Conservation (phyloP, 2,329 filamentous ascomycete species). For the Aspergillus candidus region DNA sequence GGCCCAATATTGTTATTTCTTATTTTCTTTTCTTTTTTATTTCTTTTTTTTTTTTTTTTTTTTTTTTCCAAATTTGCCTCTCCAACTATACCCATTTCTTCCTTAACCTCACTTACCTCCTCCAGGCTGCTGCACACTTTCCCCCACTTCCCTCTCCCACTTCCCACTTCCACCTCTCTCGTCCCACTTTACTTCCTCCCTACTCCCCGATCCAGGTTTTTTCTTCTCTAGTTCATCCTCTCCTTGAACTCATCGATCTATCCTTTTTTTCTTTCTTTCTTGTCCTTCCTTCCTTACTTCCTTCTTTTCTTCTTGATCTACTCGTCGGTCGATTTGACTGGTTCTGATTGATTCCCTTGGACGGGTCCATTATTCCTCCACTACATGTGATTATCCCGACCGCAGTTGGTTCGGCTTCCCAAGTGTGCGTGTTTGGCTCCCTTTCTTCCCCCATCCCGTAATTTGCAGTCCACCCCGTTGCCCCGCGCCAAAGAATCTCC, state of each 20-base stretch:
- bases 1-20: background rate
- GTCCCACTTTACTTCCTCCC: background rate
- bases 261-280: no score
- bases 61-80: slow-evolving; percentile 1
- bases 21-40: background rate
- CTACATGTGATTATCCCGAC: slow-evolving; percentile 1
- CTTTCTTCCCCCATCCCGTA: no score
- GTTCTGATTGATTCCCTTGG: background rate
- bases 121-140: no score
- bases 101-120: background rate
- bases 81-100: background rate
- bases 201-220: background rate
- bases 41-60: background rate
- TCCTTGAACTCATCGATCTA: background rate
- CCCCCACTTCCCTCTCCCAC: background rate
- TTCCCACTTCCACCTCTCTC: background rate
- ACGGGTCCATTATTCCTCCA: background rate
- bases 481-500: no score
- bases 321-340: background rate
- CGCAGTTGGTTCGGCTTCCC: no score
- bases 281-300: background rate
- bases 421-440: no score
- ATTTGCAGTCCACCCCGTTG: no score
- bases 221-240: background rate
- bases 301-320: background rate